Base-by-base conservation (phyloP, 208 protist species). In the Crithidia mellificae region DNA sequence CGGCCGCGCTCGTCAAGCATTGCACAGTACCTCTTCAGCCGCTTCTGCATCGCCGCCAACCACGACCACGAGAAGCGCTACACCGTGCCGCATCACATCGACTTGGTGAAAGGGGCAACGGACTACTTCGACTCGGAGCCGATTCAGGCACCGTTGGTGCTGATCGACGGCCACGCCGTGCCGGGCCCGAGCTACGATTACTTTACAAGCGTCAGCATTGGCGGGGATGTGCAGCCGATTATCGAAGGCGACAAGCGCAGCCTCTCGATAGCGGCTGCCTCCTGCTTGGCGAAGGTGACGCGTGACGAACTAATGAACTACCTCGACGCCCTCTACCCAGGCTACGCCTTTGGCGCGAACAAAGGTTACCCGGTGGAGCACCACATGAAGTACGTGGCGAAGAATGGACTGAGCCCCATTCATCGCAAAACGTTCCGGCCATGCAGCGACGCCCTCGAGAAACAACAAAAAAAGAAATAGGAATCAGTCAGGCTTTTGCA, bases 261-360 rank as follows among this genome's bases (percentile, higher is more conserved):
- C 59, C 70, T 92, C 6, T 89, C 87, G 56, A 94, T 95, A 55
- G 90, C 92, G 1, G 88, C 88, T 12, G 92, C 92, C 2, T 95
- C 90, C 11, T 94, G 89, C 78, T 76, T 97, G 34, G 90, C 90
- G 9, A 97, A 97, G 80, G 90, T 93, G 19, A 75, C 84, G 9
- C 88, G 92, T 17, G 92, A 97, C 61, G 90, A 94, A 43, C 79
- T 92, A 8, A 94, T 97, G 90, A 83, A 81, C 32, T 90, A 91
- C 59, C 63, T 95, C 22, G 79, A 84, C 25, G 75, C 39, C 15
- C 73, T 92, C 39, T 95, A 93, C 76, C 90, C 92, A 0, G 82
- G 43, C 49, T 97, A 95, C 70, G 72, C 79, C 58, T 93, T 97
- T 56, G 77, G 46, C 11, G 83, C 85, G 32, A 91, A 97, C 72